phyloP scores from a whole-genome alignment of 495 filamentous ascomycete species.

The Massariosphaeria phaeospora region DNA sequence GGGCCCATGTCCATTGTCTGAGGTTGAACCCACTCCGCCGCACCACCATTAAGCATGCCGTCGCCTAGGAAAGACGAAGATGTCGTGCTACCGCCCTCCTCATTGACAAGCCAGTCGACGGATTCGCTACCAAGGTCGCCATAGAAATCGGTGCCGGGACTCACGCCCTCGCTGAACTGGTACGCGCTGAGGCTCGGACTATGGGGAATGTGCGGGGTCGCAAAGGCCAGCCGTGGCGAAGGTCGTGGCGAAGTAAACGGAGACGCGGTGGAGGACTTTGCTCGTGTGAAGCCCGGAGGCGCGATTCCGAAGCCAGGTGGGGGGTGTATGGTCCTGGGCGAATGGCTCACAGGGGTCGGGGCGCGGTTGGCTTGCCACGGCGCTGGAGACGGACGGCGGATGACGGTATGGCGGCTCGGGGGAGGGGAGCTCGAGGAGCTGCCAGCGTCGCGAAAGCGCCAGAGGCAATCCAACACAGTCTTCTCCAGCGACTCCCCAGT shows the following conservation, averaged over 20 bases:
- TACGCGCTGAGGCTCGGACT: conserved; percentile 92
- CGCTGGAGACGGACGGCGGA: conserved; percentile 85
- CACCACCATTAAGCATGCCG: conserved; percentile 66
- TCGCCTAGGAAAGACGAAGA: conserved; percentile 59
- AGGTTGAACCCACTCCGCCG: conserved; percentile 72
- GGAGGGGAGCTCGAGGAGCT: conserved; percentile 73
- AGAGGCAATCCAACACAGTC: conserved; percentile 82
- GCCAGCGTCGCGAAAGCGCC: conserved; percentile 78
- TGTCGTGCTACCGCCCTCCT: conserved; percentile 68
- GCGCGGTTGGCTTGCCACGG: conserved; percentile 81
- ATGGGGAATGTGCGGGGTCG: conserved; percentile 87
- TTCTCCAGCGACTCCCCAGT: conserved; percentile 79
- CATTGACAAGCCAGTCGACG: conserved; percentile 92
- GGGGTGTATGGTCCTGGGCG: conserved; percentile 63
- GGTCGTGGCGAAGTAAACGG: conserved; percentile 93
- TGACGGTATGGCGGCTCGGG: conserved; percentile 77
- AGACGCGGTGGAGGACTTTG: conserved; percentile 70
- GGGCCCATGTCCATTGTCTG: conserved; percentile 89
- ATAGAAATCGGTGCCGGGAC: conserved; percentile 75
- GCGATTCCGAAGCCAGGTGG: conserved; percentile 70
- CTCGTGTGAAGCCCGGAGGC: conserved; percentile 65
- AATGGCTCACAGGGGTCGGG: conserved; percentile 72
- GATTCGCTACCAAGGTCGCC: conserved; percentile 89
- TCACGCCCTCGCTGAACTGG: conserved; percentile 72
- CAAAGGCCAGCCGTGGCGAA: conserved; percentile 85